Evolutionary conservation across 257 asterid species (phyloP).

Genomic region (Primulina eburnea): DNA sequence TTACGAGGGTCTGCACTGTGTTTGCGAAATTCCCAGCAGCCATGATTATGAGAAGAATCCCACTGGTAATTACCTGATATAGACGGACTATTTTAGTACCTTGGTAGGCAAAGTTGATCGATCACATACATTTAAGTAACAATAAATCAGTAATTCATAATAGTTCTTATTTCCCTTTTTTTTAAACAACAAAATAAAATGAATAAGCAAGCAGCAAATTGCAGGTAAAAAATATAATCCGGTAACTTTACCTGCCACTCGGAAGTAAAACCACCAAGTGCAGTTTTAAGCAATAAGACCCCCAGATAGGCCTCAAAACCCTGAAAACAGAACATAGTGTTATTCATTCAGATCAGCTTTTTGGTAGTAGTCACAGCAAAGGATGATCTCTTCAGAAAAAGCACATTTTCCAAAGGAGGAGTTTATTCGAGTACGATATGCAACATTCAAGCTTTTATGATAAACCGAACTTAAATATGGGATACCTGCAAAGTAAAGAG

Average conservation of each 20-base stretch:
- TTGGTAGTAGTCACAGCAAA: conserved; percentile 1
- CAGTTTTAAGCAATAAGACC: conserved; percentile 74
- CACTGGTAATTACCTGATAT: conserved; percentile 83
- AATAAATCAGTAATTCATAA: no score
- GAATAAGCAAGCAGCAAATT: neutral
- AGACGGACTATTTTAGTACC: neutral
- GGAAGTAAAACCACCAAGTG: conserved; percentile 58
- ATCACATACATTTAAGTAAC: neutral
- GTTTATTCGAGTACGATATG: neutral
- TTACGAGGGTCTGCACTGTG: conserved; percentile 85
- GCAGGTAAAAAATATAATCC: neutral
- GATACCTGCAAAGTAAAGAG: conserved; percentile 78
- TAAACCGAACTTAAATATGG: neutral
- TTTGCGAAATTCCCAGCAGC: conserved; percentile 86
- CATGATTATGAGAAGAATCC: conserved; percentile 84
- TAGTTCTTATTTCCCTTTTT: neutral
- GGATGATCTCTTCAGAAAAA: neutral
- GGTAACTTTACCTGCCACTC: conserved; percentile 82
- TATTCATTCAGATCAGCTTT: neutral
- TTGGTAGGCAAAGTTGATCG: neutral
- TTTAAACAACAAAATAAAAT: no score
- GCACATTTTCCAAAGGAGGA: neutral
- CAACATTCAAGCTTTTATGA: neutral
- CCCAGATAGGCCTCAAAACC: conserved; percentile 94
- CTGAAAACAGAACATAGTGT: conserved; percentile 37